Base-by-base conservation (phyloP, 306 rosid species). In the Quercus engelmannii region DNA sequence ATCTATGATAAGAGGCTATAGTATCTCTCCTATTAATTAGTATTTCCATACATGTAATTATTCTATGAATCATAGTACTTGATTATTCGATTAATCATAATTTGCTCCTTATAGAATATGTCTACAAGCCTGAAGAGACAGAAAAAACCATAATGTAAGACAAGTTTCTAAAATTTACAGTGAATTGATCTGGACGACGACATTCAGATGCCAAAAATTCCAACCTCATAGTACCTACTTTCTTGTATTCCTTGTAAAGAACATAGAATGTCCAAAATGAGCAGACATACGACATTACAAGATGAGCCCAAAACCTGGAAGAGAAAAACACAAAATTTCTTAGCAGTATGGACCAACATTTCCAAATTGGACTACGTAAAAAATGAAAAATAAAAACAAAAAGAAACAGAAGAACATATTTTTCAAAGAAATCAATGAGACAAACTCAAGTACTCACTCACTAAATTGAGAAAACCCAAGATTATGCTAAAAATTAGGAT, bases 151-250 rank as follows among this genome's bases (percentile, higher is more conserved):
- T 38, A 20, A 74, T 30, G 49, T 28, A 76, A 63, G 79, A 46
- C 21, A 23, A 41, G 75, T 21, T 21, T 74, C 46, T 74, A 31
- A 21, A 71, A 79, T 85, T 83, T 76, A 94, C 98, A 49, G 97
- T 79, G 78, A 81, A 94, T 72, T 91, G 97, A 84, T 92, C 95
- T 52, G 98, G 89, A 33, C 92, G 98, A 38, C 97, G 97, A 43
- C 69, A 82, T 84, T 88, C 86, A 78, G 93, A 74, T 78, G 97
- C 97, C 83, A 94, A 78, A 91, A 86, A 94, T 26, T 81, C 81
- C 82, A 92, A 85, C 86, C 98, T 86, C 94, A 91, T 88, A 25
- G 77, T 55, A 73, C 94, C 85, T 78, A 94, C 21, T 74, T 46
- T 79, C 89, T 57, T 84, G 85, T 92, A 94, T 74, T 94, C 98